Conservation (phyloP, 805 yeast genomes). For the Maudiozyma barnettii region DNA sequence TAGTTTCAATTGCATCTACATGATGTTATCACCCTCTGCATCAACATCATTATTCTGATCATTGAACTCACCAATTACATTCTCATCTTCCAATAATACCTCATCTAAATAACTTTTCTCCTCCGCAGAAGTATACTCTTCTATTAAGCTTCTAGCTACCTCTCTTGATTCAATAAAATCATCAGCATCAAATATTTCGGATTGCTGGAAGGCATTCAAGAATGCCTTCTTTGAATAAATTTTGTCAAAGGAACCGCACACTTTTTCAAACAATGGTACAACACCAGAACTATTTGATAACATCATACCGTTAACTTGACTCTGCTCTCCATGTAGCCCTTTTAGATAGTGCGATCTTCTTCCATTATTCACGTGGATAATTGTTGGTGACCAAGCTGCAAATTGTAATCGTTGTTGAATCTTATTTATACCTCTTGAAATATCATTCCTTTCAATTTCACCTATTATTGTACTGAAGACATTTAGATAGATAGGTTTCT, state of each 20-base stretch:
- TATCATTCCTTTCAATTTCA: constrained; percentile 52
- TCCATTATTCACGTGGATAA: constrained; percentile 71
- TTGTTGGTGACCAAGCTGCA: constrained; percentile 78
- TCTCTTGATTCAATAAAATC: constrained; percentile 76
- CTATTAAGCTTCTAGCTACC: constrained; percentile 65
- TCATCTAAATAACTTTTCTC: constrained; percentile 38
- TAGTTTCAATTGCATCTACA: constrained; percentile 1
- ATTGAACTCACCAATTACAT: constrained; percentile 19
- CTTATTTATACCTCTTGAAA: constrained; percentile 54
- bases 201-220: constrained; percentile 58
- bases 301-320: constrained; percentile 68
- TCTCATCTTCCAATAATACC: constrained; percentile 29
- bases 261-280: constrained; percentile 52
- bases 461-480: constrained; percentile 64
- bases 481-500: constrained; percentile 50
- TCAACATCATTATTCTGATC: constrained; percentile 9
- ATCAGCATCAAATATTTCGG: constrained; percentile 31
- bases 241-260: constrained; percentile 68
- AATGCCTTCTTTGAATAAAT: constrained; percentile 77
- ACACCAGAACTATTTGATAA: constrained; percentile 76
- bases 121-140: constrained; percentile 68
- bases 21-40: constrained; percentile 24
- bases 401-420: constrained; percentile 62
- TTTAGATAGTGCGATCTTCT: constrained; percentile 51
- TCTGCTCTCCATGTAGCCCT: constrained; percentile 22